phyloP scores from a whole-genome alignment of 768 basidiomycete genomes.

The Strobilomyces confusus region DNA sequence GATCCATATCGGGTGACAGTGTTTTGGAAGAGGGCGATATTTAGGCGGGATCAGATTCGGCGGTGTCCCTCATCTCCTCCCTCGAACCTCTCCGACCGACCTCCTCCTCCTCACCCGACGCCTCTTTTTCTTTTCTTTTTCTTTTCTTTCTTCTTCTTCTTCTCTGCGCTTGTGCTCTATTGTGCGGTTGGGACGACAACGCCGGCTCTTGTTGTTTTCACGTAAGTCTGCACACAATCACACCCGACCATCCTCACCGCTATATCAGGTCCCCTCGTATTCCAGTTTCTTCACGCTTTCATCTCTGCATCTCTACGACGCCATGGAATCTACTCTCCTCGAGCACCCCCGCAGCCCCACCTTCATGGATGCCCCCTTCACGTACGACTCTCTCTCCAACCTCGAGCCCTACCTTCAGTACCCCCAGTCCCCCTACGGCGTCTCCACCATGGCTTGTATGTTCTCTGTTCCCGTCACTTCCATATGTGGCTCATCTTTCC shows the following conservation, averaged over 20 bases:
- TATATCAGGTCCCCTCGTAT: constrained; percentile 30
- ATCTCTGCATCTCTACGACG: constrained; percentile 34
- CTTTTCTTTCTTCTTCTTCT: constrained; percentile 24
- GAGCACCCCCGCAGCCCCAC: constrained; percentile 48
- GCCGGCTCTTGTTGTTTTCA: constrained; percentile 30
- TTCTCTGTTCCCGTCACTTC: constrained; percentile 9
- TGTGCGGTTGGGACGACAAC: constrained; percentile 33
- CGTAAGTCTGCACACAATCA: constrained; percentile 22
- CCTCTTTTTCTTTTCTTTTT: constrained; percentile 31
- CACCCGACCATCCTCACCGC: not conserved
- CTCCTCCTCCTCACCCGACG: constrained; percentile 39
- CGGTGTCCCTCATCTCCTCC: constrained; percentile 30
- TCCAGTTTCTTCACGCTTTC: constrained; percentile 32
- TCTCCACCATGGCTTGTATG: constrained; percentile 59
- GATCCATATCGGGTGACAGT: constrained; percentile 9
- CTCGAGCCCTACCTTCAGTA: constrained; percentile 64
- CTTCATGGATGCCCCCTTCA: constrained; percentile 47
- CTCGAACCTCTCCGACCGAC: constrained; percentile 18
- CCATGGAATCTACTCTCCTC: constrained; percentile 49
- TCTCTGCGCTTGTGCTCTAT: constrained; percentile 29
- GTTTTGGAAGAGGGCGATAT: constrained; percentile 22
- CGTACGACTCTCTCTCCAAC: constrained; percentile 43
- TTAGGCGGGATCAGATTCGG: constrained; percentile 30
- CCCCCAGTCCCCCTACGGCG: constrained; percentile 61
- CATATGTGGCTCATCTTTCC: constrained; percentile 9